Percentiles rank a stretch among this genome's conserved stretches.
These are phyloP conservation scores for Buddleja alternifolia DNA, from an alignment of 257 asterid species.

Conservation along the genomic window DNA sequence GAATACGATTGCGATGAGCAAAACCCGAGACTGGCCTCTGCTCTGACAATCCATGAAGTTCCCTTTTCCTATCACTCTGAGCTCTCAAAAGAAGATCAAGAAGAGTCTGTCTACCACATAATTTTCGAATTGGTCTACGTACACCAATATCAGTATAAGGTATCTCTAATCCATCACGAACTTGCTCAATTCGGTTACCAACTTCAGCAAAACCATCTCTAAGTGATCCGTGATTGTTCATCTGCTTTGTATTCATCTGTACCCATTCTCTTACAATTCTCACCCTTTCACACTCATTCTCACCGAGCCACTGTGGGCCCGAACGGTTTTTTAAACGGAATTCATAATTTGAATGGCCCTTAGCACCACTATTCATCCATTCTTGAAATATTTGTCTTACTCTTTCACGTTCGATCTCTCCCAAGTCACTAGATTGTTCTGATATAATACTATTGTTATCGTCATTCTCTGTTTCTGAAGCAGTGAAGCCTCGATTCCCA, in stretches of 20 bases:
- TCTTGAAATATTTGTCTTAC: conserved; percentile 78
- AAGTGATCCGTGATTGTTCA: conserved; percentile 41
- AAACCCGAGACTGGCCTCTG: conserved; percentile 71
- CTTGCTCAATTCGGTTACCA: conserved; percentile 53
- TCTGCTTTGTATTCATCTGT: conserved; percentile 43
- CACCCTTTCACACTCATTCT: conserved; percentile 59
- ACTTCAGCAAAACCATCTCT: conserved; percentile 50
- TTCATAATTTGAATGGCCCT: conserved; percentile 41
- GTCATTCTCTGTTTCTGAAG: conserved; percentile 49
- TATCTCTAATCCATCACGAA: conserved; percentile 45
- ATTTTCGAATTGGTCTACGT: conserved; percentile 58
- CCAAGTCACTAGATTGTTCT: conserved; percentile 69
- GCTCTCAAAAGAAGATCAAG: conserved; percentile 78
- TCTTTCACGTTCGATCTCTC: conserved; percentile 74
- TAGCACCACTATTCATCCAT: conserved; percentile 66
- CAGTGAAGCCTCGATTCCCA: conserved; percentile 44
- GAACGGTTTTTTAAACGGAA: conserved; percentile 36
- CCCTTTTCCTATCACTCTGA: conserved; percentile 71
- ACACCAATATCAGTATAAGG: conserved; percentile 47
- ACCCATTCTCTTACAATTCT: conserved; percentile 64
- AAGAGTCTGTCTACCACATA: conserved; percentile 92
- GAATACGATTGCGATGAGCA: conserved; percentile 89
- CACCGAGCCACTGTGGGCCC: conserved; percentile 50
- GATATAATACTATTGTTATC: conserved; percentile 58
- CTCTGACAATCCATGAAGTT: conserved; percentile 62